Conservation (phyloP, 2,329 filamentous ascomycete genomes). For the Emergomyces africanus region DNA sequence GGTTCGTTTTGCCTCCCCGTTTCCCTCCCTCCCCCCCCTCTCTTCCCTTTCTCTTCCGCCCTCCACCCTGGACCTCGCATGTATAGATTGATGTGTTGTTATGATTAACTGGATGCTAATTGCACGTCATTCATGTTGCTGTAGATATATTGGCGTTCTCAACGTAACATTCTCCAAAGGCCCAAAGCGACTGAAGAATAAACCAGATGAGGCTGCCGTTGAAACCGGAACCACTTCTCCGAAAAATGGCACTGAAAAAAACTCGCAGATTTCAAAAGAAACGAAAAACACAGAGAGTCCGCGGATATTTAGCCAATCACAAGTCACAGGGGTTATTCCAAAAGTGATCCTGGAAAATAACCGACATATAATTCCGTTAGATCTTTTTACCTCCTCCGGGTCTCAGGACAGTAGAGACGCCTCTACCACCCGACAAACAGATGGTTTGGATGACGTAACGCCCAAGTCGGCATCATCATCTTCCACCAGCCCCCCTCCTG, state of each 20-base stretch:
- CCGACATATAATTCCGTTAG: conserved; percentile 78
- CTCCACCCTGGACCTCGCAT: neutral
- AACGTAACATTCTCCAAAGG: conserved; percentile 92
- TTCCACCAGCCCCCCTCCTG: neutral
- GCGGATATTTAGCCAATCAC: conserved; percentile 59
- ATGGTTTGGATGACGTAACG: neutral
- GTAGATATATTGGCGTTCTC: conserved; percentile 87
- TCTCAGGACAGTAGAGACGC: neutral
- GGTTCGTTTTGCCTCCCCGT: conserved; percentile 40
- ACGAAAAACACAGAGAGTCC: conserved; percentile 13
- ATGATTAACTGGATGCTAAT: neutral
- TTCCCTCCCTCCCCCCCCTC: too few relatives aligned
- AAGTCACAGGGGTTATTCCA: conserved; percentile 61
- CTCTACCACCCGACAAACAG: neutral
- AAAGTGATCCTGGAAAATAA: conserved; percentile 93
- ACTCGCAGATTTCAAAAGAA: neutral
- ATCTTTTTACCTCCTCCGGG: conserved; percentile 56
- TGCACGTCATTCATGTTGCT: neutral
- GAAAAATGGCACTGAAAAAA: neutral
- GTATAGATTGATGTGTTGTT: neutral
- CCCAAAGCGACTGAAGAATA: conserved; percentile 45
- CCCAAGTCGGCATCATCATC: neutral
- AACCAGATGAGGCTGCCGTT: conserved; percentile 18
- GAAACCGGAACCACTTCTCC: neutral
- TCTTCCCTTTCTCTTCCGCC: too few relatives aligned